Percentiles rank a stretch among this genome's conserved stretches.
These are phyloP conservation scores for Thuidium tamariscinum DNA, from an alignment of 225 moss, liverwort and hornwort species.

Conservation along the genomic window DNA sequence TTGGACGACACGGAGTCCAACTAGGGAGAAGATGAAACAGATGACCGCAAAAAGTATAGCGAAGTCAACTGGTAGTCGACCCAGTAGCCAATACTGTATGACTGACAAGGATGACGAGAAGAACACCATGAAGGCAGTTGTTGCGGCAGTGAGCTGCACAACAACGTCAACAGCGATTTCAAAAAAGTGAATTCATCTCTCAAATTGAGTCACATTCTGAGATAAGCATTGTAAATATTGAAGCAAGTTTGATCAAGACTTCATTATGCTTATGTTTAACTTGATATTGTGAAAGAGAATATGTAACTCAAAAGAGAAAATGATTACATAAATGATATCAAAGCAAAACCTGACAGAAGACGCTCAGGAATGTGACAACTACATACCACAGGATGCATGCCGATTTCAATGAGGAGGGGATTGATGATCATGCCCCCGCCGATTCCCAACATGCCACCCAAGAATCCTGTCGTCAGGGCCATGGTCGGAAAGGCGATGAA, in stretches of 20 bases:
- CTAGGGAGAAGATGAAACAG: constrained; percentile 37
- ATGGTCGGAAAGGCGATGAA: constrained; percentile 37
- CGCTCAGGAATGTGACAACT: neutral
- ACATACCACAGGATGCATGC: constrained; percentile 69
- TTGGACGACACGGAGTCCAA: constrained; percentile 56
- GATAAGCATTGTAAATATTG: neutral
- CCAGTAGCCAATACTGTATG: constrained; percentile 70
- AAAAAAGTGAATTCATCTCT: neutral
- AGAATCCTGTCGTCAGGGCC: constrained; percentile 53
- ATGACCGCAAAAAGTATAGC: constrained; percentile 44
- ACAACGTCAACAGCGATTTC: neutral
- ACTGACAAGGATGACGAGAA: constrained; percentile 87
- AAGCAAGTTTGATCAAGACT: neutral
- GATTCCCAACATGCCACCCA: constrained; percentile 80
- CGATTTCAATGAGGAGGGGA: constrained; percentile 60
- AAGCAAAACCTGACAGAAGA: neutral
- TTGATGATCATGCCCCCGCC: constrained; percentile 79
- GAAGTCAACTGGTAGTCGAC: constrained; percentile 51
- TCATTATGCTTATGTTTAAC: neutral
- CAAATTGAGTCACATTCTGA: neutral
- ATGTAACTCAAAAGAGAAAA: neutral
- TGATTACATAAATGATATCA: neutral
- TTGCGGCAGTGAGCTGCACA: constrained; percentile 80
- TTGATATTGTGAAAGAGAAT: neutral
- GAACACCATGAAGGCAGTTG: constrained; percentile 74